These are phyloP conservation scores for Aspergillus baeticus DNA, from an alignment of 495 filamentous ascomycete species.

Conservation along the genomic window DNA sequence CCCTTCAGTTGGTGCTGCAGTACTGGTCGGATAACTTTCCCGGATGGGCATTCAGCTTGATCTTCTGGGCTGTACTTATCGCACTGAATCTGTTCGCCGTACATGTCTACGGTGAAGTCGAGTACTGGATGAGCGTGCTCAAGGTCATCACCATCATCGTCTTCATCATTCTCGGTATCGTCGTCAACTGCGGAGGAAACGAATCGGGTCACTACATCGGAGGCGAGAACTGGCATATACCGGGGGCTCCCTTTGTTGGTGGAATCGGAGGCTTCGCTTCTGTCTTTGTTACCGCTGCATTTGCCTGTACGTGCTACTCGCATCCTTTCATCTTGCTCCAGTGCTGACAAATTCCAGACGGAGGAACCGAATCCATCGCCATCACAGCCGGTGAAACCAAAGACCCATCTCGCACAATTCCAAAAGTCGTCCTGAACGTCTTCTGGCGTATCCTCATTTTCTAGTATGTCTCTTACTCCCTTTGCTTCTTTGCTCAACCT, in stretches of 20 bases:
- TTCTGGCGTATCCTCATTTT: slow-evolving; percentile 55
- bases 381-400: slow-evolving; percentile 56
- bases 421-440: slow-evolving; percentile 51
- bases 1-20: slow-evolving; percentile 50
- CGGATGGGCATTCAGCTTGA: slow-evolving; percentile 50
- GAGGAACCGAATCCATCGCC: slow-evolving; percentile 57
- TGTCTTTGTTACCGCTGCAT: slow-evolving; percentile 54
- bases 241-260: slow-evolving; percentile 52
- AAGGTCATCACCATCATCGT: slow-evolving; percentile 57
- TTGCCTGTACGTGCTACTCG: slow-evolving; percentile 39
- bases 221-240: slow-evolving; percentile 42
- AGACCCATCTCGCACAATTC: slow-evolving; percentile 45
- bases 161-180: slow-evolving; percentile 52
- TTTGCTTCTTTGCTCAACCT: too few species aligned
- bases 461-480: slow-evolving; percentile 21
- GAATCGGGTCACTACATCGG: slow-evolving; percentile 45
- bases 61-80: slow-evolving; percentile 51
- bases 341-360: slow-evolving; percentile 28
- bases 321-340: not conserved
- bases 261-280: slow-evolving; percentile 54
- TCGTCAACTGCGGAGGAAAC: slow-evolving; percentile 51
- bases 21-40: slow-evolving; percentile 55
- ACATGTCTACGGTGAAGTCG: slow-evolving; percentile 53
- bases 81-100: slow-evolving; percentile 51
- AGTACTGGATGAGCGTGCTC: slow-evolving; percentile 55